Percentiles rank a stretch among this genome's conserved stretches.
Evolutionary conservation across 2,329 filamentous ascomycete species (phyloP).

Genomic region (Laburnicola sp.): DNA sequence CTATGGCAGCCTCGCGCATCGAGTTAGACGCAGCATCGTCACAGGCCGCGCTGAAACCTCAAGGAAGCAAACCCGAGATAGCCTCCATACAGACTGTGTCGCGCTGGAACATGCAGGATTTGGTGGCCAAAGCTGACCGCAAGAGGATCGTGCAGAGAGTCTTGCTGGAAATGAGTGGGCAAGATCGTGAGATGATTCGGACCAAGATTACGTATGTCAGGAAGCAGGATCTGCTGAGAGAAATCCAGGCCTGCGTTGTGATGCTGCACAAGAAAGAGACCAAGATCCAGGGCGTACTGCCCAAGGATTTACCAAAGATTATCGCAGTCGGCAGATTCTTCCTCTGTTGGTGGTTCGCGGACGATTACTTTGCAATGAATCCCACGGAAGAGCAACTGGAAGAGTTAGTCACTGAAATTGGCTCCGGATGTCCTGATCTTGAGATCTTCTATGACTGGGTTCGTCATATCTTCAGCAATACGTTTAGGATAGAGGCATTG

Average conservation of each 20-base stretch:
- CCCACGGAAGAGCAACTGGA: conserved; percentile 15
- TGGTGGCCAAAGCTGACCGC: conserved; percentile 47
- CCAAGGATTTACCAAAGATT: conserved; percentile 31
- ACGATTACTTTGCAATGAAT: conserved; percentile 21
- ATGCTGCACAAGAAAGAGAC: conserved; percentile 25
- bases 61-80: conserved; percentile 26
- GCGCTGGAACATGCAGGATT: conserved; percentile 39
- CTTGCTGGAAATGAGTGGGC: conserved; percentile 36
- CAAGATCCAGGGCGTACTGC: conserved; percentile 32
- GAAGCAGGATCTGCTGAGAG: conserved; percentile 23
- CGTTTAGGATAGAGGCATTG: conserved; percentile 29
- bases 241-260: conserved; percentile 28
- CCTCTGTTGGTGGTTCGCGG: conserved; percentile 41
- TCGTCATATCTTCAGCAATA: conserved; percentile 26
- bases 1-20: neutral
- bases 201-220: conserved; percentile 23
- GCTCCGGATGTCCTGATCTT: conserved; percentile 18
- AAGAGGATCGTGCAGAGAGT: conserved; percentile 51
- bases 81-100: conserved; percentile 31
- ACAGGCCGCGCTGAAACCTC: neutral
- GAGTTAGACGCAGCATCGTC: neutral
- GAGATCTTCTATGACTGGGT: conserved; percentile 33
- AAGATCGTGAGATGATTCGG: conserved; percentile 27
- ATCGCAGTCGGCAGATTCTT: conserved; percentile 34
- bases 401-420: conserved; percentile 22